Conservation (phyloP, 805 yeast genomes). For the Metschnikowia corniflorae region DNA sequence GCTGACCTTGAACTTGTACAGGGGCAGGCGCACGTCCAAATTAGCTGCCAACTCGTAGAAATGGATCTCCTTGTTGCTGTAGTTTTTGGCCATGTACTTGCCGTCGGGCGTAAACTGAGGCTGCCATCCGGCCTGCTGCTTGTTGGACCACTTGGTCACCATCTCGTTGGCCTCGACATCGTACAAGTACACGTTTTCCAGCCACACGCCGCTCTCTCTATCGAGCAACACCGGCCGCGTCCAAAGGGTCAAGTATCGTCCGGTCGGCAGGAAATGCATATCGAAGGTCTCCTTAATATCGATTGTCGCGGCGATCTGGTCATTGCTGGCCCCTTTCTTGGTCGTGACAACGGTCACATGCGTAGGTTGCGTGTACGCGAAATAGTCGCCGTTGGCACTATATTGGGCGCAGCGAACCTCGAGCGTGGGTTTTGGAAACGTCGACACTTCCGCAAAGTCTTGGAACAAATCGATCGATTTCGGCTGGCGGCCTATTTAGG, state of each 20-base stretch:
- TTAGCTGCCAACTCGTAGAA: constrained; percentile 52
- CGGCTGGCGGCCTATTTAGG: constrained; percentile 27
- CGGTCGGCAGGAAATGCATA: constrained; percentile 83
- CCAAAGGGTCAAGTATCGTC: constrained; percentile 82
- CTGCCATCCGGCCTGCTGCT: constrained; percentile 86
- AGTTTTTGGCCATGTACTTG: constrained; percentile 57
- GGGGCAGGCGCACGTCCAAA: constrained; percentile 43
- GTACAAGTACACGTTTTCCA: constrained; percentile 78
- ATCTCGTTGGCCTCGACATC: constrained; percentile 43
- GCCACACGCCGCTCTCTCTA: constrained; percentile 69
- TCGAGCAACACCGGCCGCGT: constrained; percentile 70
- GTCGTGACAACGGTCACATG: constrained; percentile 58
- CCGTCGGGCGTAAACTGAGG: constrained; percentile 89
- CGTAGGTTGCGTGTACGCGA: constrained; percentile 70
- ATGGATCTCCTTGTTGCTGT: constrained; percentile 59
- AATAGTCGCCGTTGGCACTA: constrained; percentile 62
- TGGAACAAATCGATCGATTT: constrained; percentile 25
- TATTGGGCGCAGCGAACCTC: constrained; percentile 65
- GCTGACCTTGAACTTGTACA: constrained; percentile 52
- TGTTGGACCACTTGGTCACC: constrained; percentile 65
- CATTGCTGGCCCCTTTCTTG: constrained; percentile 38
- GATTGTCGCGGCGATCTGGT: constrained; percentile 41
- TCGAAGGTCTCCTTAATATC: constrained; percentile 71
- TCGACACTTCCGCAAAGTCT: constrained; percentile 35
- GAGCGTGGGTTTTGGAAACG: constrained; percentile 31